phyloP scores from a whole-genome alignment of 129 eudicot genomes.

The Saussurea involucrata region DNA sequence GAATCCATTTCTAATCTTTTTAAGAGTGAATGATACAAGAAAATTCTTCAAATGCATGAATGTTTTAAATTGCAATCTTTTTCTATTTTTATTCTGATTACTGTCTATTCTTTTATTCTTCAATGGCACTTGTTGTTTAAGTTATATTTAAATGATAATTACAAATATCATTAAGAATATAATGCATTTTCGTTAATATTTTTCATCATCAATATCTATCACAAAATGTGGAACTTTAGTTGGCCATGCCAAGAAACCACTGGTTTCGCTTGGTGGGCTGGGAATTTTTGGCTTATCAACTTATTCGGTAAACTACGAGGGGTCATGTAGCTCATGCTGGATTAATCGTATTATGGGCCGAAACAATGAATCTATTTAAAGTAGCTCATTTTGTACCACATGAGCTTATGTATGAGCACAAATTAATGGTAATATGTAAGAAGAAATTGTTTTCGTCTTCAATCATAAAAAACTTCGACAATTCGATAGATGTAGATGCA shows the following conservation, averaged over 20 bases:
- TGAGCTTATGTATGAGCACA: neutral
- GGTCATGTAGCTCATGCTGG: slow-evolving; percentile 8
- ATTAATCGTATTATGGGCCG: neutral
- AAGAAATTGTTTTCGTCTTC: neutral
- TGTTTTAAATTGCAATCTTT: neutral
- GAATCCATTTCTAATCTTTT: too few species aligned
- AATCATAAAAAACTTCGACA: neutral
- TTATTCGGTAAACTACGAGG: neutral
- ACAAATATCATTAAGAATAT: neutral
- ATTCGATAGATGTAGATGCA: neutral
- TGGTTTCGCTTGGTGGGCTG: neutral
- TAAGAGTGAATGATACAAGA: neutral
- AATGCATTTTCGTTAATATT: neutral
- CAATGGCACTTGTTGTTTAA: too few species aligned
- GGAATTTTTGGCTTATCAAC: neutral
- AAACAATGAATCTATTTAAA: neutral
- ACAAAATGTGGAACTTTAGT: neutral
- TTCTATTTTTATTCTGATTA: neutral
- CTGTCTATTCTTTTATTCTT: too few species aligned
- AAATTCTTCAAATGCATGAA: neutral
- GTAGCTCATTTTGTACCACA: neutral
- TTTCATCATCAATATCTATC: neutral
- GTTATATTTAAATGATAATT: too few species aligned
- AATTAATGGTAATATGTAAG: neutral
- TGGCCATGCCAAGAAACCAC: neutral